Percentiles rank a stretch among this genome's conserved stretches.
These are phyloP conservation scores for Tuber calosporum DNA, from an alignment of 495 filamentous ascomycete species.

Conservation along the genomic window DNA sequence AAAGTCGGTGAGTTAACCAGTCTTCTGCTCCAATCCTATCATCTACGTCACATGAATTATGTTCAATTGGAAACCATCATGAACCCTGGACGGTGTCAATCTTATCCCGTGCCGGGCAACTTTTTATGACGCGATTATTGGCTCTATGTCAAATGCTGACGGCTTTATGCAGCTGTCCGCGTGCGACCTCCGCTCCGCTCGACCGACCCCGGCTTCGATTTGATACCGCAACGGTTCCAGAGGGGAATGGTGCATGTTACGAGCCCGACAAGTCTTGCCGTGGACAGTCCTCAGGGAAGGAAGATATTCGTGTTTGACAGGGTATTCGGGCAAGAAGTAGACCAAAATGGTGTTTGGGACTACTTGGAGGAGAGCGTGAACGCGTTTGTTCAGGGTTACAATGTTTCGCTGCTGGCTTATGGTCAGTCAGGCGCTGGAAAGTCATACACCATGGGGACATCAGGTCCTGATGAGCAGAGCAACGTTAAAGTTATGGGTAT, in stretches of 20 bases:
- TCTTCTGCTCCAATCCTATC: background rate
- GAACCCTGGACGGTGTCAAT: background rate
- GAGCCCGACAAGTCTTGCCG: constrained; percentile 70
- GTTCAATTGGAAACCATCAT: constrained; percentile 14
- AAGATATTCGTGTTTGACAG: constrained; percentile 95
- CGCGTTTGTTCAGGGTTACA: constrained; percentile 93
- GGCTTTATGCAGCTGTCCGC: constrained; percentile 63
- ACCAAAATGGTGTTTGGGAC: constrained; percentile 89
- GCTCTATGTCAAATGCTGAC: constrained; percentile 21
- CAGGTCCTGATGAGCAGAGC: constrained; percentile 75
- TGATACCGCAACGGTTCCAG: constrained; percentile 93
- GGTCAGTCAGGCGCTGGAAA: constrained; percentile 99
- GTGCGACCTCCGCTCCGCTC: constrained; percentile 81
- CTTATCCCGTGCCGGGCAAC: background rate
- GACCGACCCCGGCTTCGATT: constrained; percentile 82
- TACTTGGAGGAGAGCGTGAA: constrained; percentile 85
- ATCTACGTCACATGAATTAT: background rate
- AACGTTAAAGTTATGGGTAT: constrained; percentile 71
- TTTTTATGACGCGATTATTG: background rate
- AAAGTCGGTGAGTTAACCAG: constrained; percentile 80
- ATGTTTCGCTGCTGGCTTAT: constrained; percentile 96
- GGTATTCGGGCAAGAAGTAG: constrained; percentile 76
- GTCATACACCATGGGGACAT: constrained; percentile 98
- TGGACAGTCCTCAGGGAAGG: constrained; percentile 84
- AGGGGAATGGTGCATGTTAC: constrained; percentile 85